phyloP scores from a whole-genome alignment of 2,329 filamentous ascomycete species.

The Fusarium equiseti region DNA sequence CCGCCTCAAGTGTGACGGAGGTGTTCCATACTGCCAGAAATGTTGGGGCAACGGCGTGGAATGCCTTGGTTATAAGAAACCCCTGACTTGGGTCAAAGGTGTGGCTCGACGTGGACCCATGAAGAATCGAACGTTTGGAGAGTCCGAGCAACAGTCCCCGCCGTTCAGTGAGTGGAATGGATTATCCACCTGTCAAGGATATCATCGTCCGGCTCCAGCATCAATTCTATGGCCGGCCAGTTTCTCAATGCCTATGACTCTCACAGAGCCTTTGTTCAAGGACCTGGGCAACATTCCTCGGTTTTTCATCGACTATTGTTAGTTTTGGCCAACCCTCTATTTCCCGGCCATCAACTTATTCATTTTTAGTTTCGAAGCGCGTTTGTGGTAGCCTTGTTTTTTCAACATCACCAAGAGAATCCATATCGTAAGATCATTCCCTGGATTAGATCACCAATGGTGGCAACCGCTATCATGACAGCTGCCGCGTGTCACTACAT shows the following conservation, averaged over 20 bases:
- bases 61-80: neutral
- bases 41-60: neutral
- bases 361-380: neutral
- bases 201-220: rapidly evolving
- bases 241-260: neutral
- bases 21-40: neutral
- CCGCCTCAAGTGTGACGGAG: conserved; percentile 3
- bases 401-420: neutral
- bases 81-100: neutral
- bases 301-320: conserved; percentile 1
- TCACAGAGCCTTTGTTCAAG: neutral
- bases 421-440: neutral
- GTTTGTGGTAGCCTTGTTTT: neutral
- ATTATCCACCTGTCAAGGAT: rapidly evolving
- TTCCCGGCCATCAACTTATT: neutral
- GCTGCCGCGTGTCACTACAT: neutral
- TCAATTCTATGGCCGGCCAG: rapidly evolving
- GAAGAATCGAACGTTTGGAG: neutral
- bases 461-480: neutral
- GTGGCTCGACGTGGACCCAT: conserved; percentile 1
- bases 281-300: neutral
- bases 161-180: rapidly evolving
- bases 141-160: neutral
- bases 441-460: neutral
- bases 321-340: neutral